Evolutionary conservation across 2,329 filamentous ascomycete genomes (phyloP).

Genomic region (Aspergillus sp.): DNA sequence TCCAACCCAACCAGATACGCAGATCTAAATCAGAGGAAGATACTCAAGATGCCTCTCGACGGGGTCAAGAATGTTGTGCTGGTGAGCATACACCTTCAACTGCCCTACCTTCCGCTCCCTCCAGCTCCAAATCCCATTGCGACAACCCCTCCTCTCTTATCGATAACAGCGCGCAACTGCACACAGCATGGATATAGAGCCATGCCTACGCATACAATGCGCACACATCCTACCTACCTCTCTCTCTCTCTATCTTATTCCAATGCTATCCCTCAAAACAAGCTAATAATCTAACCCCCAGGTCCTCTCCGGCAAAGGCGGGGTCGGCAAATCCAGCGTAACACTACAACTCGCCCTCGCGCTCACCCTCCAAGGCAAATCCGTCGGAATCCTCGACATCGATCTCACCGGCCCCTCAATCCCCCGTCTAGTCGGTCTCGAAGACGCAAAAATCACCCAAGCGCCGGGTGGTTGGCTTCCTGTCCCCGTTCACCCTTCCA

Average conservation of each 20-base stretch:
- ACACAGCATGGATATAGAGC: neutral
- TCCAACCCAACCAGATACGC: slow-evolving; percentile 1
- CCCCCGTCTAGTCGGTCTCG: slow-evolving; percentile 88
- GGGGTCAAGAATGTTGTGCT: slow-evolving; percentile 48
- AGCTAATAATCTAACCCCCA: slow-evolving; percentile 28
- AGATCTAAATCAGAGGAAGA: neutral
- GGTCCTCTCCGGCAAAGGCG: slow-evolving; percentile 93
- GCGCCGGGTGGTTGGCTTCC: slow-evolving; percentile 91
- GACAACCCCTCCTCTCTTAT: slow-evolving; percentile 35
- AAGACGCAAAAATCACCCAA: slow-evolving; percentile 85
- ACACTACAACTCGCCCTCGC: slow-evolving; percentile 94
- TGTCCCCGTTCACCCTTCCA: slow-evolving; percentile 70
- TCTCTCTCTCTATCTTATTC: neutral
- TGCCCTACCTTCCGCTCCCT: neutral
- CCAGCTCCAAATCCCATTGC: neutral
- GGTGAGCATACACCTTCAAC: slow-evolving; percentile 28
- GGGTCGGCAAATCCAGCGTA: slow-evolving; percentile 96
- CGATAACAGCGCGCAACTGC: slow-evolving; percentile 36
- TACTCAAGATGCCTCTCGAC: slow-evolving; percentile 42
- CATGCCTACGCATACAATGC: neutral
- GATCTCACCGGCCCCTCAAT: slow-evolving; percentile 96
- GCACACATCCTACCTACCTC: neutral
- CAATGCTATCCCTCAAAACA: neutral
- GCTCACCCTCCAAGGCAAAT: slow-evolving; percentile 79
- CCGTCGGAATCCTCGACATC: slow-evolving; percentile 92